Evolutionary conservation across 768 basidiomycete genomes (phyloP).

Genomic region (Tylopilus vinaceipallidus): DNA sequence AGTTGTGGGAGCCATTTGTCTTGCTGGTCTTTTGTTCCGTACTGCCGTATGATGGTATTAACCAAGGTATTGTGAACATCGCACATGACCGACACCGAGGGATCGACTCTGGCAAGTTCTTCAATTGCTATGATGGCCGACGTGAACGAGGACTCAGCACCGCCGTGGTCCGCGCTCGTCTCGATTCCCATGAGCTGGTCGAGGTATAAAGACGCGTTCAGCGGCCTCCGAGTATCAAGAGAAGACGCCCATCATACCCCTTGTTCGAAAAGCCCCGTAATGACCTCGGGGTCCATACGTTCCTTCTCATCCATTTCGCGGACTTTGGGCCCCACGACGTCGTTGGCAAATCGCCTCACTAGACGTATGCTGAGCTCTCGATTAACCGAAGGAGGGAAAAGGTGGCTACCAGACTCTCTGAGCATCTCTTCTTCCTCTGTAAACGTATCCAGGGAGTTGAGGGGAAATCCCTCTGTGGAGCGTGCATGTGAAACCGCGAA

Average conservation of each 20-base stretch:
- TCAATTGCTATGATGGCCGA: constrained; percentile 96
- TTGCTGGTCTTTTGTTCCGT: constrained; percentile 82
- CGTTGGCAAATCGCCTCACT: constrained; percentile 88
- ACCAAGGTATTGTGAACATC: constrained; percentile 99
- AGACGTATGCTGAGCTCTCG: constrained; percentile 10
- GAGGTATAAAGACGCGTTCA: background rate
- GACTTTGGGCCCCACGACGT: constrained; percentile 88
- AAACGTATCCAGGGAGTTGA: constrained; percentile 74
- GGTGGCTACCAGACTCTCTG: constrained; percentile 74
- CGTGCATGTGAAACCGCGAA: constrained; percentile 27
- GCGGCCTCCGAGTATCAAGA: background rate
- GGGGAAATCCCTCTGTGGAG: constrained; percentile 28
- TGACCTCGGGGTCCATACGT: constrained; percentile 83
- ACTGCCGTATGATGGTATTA: constrained; percentile 88
- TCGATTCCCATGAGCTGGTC: constrained; percentile 95
- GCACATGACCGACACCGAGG: constrained; percentile 93
- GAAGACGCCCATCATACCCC: constrained; percentile 56
- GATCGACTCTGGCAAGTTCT: constrained; percentile 94
- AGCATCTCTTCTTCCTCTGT: constrained; percentile 96
- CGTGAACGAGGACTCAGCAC: constrained; percentile 89
- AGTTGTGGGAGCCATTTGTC: constrained; percentile 87
- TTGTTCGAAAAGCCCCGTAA: constrained; percentile 90
- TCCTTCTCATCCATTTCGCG: constrained; percentile 99
- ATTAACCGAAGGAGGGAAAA: background rate
- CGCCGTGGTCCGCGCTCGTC: constrained; percentile 78